These are phyloP conservation scores for Hura crepitans DNA, from an alignment of 441 rosid genomes.

Conservation along the genomic window DNA sequence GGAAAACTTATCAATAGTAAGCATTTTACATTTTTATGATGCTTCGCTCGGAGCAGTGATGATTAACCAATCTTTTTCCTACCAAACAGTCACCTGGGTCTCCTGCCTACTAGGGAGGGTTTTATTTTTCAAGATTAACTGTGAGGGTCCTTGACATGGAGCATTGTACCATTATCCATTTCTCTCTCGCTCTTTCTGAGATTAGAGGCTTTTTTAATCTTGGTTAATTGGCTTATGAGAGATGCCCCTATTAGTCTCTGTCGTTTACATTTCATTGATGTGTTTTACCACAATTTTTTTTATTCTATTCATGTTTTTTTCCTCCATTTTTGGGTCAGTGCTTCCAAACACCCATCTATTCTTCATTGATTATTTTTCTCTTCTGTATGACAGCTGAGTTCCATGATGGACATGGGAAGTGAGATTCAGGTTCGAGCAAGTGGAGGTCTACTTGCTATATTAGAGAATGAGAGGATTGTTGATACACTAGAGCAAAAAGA, in stretches of 20 bases:
- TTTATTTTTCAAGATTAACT: not conserved
- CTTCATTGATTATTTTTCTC: slow-evolving; percentile 17
- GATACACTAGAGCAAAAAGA: slow-evolving; percentile 79
- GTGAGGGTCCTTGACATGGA: not conserved
- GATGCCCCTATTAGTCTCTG: not conserved
- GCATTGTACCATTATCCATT: not conserved
- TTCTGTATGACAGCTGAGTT: slow-evolving; percentile 60
- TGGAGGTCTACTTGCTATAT: slow-evolving; percentile 91
- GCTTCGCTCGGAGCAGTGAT: no score
- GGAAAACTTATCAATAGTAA: not conserved
- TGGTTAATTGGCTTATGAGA: not conserved
- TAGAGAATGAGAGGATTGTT: slow-evolving; percentile 88
- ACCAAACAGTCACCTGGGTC: not conserved
- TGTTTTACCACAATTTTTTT: not conserved
- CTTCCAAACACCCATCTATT: not conserved
- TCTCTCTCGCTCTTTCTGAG: not conserved
- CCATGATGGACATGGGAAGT: slow-evolving; percentile 94
- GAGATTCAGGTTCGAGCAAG: slow-evolving; percentile 87
- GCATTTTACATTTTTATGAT: not conserved
- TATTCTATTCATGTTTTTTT: not conserved
- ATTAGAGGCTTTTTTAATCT: not conserved
- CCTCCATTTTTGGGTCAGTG: not conserved
- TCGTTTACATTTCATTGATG: not conserved
- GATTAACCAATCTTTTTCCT: not conserved
- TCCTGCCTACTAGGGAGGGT: not conserved